Evolutionary conservation across 176 grass and related monocot genomes (phyloP).

Genomic region (Panicum miliaceum): DNA sequence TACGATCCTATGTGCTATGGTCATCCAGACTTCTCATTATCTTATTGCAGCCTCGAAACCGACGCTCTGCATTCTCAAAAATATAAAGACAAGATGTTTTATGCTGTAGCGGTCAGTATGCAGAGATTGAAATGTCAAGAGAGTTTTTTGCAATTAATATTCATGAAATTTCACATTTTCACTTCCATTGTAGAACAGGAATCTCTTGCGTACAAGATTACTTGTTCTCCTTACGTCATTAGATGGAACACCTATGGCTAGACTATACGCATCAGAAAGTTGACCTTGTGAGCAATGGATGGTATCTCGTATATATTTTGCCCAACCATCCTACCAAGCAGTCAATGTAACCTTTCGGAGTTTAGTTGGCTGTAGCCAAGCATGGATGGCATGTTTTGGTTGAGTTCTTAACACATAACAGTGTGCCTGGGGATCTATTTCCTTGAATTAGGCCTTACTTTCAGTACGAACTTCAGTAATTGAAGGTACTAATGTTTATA

Average conservation of each 20-base stretch:
- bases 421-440: background rate
- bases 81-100: background rate
- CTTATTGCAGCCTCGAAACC: conserved; percentile 1
- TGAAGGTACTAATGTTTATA: background rate
- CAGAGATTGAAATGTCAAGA: background rate
- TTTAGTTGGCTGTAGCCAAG: background rate
- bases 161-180: background rate
- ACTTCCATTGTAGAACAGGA: background rate
- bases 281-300: background rate
- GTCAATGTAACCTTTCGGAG: background rate
- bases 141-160: background rate
- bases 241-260: background rate
- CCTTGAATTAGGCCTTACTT: background rate
- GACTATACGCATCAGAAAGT: background rate
- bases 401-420: background rate
- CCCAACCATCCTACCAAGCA: background rate
- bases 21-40: background rate
- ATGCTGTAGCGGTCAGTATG: background rate
- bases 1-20: background rate
- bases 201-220: background rate
- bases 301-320: background rate
- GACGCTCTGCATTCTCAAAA: background rate
- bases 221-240: background rate
- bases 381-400: background rate
- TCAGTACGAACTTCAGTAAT: background rate